Conservation (phyloP, 1,284 basidiomycete genomes). For the Kalmanozyma brasiliensis region DNA sequence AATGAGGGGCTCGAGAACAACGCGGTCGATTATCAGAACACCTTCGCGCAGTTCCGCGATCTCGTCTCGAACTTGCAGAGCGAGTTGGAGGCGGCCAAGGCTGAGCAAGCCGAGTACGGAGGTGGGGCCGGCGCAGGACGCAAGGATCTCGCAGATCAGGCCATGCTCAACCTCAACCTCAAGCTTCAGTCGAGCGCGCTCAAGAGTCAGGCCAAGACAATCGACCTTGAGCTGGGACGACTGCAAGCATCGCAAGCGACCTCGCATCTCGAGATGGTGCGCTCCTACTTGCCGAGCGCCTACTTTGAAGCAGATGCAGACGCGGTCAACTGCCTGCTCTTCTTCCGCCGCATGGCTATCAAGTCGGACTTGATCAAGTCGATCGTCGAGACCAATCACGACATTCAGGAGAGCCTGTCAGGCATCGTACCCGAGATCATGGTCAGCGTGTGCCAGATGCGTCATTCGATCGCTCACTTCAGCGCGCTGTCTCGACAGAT, state of each 20-base stretch:
- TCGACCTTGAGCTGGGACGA: slow-evolving; percentile 58
- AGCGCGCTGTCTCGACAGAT: slow-evolving; percentile 60
- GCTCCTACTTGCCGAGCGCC: slow-evolving; percentile 57
- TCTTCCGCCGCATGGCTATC: slow-evolving; percentile 63
- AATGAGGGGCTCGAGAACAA: slow-evolving; percentile 54
- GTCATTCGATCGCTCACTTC: slow-evolving; percentile 63
- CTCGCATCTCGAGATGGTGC: slow-evolving; percentile 58
- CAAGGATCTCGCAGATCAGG: slow-evolving; percentile 50
- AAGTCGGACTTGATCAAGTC: slow-evolving; percentile 62
- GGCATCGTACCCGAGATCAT: slow-evolving; percentile 55
- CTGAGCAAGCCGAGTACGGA: slow-evolving; percentile 46
- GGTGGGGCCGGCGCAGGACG: slow-evolving; percentile 41
- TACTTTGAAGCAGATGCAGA: slow-evolving; percentile 61
- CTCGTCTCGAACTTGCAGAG: slow-evolving; percentile 59
- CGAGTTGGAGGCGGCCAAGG: slow-evolving; percentile 59
- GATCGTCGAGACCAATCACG: slow-evolving; percentile 57
- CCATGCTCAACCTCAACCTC: slow-evolving; percentile 64
- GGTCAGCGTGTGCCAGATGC: slow-evolving; percentile 60
- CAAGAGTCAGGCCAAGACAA: slow-evolving; percentile 64
- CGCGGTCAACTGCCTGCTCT: slow-evolving; percentile 59
- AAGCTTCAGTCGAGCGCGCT: slow-evolving; percentile 63
- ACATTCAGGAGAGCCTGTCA: slow-evolving; percentile 55
- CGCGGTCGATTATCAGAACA: slow-evolving; percentile 59
- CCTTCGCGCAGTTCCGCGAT: slow-evolving; percentile 63
- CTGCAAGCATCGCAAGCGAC: slow-evolving; percentile 56